Conservation (phyloP, 805 yeast genomes). For the Komagataella pseudopastoris region DNA sequence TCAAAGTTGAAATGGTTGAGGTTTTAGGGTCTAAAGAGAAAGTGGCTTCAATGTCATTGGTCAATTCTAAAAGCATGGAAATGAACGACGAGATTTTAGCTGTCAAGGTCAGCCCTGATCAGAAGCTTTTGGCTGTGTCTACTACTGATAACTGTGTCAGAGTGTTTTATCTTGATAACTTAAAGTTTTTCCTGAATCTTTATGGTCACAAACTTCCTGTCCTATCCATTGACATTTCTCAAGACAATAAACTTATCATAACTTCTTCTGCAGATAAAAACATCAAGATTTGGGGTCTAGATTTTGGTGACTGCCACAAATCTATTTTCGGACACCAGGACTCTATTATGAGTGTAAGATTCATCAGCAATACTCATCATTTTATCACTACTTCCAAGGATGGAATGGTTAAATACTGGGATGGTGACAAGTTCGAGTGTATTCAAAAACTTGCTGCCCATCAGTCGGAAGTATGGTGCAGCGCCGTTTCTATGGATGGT, state of each 20-base stretch:
- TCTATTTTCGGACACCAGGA: conserved; percentile 96
- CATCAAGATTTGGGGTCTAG: conserved; percentile 96
- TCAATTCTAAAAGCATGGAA: conserved; percentile 74
- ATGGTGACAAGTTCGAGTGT: conserved; percentile 92
- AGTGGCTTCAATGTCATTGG: conserved; percentile 40
- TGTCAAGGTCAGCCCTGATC: conserved; percentile 70
- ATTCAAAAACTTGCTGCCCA: conserved; percentile 80
- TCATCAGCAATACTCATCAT: conserved; percentile 76
- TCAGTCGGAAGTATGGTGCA: conserved; percentile 88
- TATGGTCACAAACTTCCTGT: conserved; percentile 98
- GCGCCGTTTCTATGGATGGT: conserved; percentile 68
- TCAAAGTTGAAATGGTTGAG: conserved; percentile 50
- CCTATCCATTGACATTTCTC: conserved; percentile 79
- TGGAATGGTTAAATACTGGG: conserved; percentile 89
- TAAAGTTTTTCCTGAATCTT: conserved; percentile 77
- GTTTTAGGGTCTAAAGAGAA: conserved; percentile 54
- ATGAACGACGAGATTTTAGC: conserved; percentile 74
- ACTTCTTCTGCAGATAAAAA: conserved; percentile 97
- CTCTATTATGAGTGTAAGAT: conserved; percentile 78
- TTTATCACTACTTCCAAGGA: conserved; percentile 89
- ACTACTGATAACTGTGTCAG: conserved; percentile 90
- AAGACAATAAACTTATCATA: conserved; percentile 74
- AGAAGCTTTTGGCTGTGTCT: conserved; percentile 67
- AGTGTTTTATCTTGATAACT: conserved; percentile 75
- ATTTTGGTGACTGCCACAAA: conserved; percentile 97